A percentile compares a stretch with the other conserved stretches of the same genome.
These are phyloP conservation scores for Saccharomycopsis sp. DNA, from an alignment of 805 yeast species.

Conservation along the genomic window DNA sequence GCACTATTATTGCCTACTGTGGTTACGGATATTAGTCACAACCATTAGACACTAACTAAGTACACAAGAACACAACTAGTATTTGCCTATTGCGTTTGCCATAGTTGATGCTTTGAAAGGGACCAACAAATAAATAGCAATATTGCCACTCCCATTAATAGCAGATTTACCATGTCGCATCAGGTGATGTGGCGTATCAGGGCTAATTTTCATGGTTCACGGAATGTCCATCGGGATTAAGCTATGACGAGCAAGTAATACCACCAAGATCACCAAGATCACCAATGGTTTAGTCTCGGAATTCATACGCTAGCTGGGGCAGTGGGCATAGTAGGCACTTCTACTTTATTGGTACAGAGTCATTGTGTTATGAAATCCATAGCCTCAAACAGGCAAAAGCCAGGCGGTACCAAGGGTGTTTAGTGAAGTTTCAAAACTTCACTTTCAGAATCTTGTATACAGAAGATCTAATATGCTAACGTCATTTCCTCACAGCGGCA, in stretches of 20 bases:
- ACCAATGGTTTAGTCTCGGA: no score
- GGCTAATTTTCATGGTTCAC: neutral
- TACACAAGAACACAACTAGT: no score
- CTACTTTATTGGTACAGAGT: neutral
- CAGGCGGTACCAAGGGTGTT: neutral
- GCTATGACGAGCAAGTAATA: neutral
- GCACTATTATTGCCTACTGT: no score
- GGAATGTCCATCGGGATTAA: neutral
- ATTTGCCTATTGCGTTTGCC: no score
- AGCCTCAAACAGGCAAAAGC: neutral
- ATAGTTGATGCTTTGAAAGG: no score
- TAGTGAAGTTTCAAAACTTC: neutral
- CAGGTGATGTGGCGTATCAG: neutral
- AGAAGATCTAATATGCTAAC: neutral
- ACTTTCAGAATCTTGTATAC: neutral
- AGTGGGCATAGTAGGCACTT: no score
- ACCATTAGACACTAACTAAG: no score
- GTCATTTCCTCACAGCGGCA: neutral
- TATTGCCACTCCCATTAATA: no score
- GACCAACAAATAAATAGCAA: no score
- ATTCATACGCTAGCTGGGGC: no score
- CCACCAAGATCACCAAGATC: neutral
- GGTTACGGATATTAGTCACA: no score
- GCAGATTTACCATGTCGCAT: neutral
- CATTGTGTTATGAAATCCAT: neutral